Evolutionary conservation across 2,329 filamentous ascomycete species (phyloP).

Genomic region (Zymoseptoria ardabiliae): DNA sequence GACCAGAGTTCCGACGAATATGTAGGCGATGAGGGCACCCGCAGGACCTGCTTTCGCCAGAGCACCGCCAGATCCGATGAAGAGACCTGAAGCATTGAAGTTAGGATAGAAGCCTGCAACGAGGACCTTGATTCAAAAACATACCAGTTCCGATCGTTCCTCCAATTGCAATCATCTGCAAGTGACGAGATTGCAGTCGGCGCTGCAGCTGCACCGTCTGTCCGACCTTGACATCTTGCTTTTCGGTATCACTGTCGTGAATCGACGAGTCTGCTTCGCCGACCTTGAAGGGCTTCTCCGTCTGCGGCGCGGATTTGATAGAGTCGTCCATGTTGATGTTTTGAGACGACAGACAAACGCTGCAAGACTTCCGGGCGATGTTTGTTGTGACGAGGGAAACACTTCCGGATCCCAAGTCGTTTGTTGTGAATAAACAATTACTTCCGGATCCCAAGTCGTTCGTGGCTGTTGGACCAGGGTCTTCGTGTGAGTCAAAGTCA

Average conservation of each 20-base stretch:
- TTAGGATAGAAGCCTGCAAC: background rate
- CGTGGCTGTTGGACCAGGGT: background rate
- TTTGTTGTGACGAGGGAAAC: background rate
- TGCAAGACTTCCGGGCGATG: background rate
- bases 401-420: background rate
- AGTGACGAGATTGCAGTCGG: conserved; percentile 29
- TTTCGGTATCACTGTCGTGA: conserved; percentile 11
- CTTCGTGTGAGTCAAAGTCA: background rate
- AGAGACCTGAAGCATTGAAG: conserved; percentile 26
- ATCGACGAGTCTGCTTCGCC: background rate
- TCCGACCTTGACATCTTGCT: conserved; percentile 14
- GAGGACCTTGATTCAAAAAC: background rate
- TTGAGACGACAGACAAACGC: background rate
- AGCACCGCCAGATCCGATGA: conserved; percentile 35
- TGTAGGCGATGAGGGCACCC: conserved; percentile 39
- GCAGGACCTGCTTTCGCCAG: conserved; percentile 35
- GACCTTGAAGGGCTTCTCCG: background rate
- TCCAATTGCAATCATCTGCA: conserved; percentile 35
- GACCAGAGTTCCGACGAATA: conserved; percentile 40
- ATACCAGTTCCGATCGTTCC: conserved; percentile 5
- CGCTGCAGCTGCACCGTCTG: conserved; percentile 30
- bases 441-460: background rate
- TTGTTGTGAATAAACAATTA: background rate
- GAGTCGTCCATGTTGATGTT: background rate
- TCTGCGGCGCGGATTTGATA: background rate